Evolutionary conservation across 495 filamentous ascomycete genomes (phyloP).

Genomic region (Xylaria grammica): DNA sequence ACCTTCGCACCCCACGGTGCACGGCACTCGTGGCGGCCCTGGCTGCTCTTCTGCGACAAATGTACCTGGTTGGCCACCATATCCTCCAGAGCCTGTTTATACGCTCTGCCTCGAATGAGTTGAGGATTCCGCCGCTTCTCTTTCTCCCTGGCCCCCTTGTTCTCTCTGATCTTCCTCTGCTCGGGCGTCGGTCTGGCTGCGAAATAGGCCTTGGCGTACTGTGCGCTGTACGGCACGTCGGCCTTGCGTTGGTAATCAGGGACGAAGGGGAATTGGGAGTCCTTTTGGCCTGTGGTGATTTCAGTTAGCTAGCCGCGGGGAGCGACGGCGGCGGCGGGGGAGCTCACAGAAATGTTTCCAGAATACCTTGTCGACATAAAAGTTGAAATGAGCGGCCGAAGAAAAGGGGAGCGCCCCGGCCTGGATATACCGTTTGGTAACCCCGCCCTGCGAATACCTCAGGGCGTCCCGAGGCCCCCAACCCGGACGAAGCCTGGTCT

Average conservation of each 20-base stretch:
- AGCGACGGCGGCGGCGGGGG: no score
- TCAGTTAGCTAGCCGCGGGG: neutral
- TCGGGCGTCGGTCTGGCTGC: neutral
- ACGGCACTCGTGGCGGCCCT: neutral
- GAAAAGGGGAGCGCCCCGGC: neutral
- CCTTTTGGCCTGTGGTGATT: neutral
- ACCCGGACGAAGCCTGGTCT: neutral
- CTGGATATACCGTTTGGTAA: neutral
- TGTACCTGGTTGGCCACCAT: neutral
- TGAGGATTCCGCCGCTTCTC: neutral
- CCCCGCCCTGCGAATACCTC: neutral
- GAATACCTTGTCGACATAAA: neutral
- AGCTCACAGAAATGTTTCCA: neutral
- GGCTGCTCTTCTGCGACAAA: no score
- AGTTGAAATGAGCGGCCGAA: neutral
- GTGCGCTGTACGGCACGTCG: neutral
- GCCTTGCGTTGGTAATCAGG: neutral
- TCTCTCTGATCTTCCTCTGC: neutral
- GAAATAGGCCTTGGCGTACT: neutral
- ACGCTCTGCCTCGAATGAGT: neutral
- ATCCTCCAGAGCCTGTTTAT: neutral
- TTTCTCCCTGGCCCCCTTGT: neutral
- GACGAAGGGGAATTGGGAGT: neutral
- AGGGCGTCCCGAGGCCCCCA: no score
- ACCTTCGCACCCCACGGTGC: neutral